Base-by-base conservation (phyloP, 2,329 filamentous ascomycete genomes). In the Colletotrichum tropicicola region DNA sequence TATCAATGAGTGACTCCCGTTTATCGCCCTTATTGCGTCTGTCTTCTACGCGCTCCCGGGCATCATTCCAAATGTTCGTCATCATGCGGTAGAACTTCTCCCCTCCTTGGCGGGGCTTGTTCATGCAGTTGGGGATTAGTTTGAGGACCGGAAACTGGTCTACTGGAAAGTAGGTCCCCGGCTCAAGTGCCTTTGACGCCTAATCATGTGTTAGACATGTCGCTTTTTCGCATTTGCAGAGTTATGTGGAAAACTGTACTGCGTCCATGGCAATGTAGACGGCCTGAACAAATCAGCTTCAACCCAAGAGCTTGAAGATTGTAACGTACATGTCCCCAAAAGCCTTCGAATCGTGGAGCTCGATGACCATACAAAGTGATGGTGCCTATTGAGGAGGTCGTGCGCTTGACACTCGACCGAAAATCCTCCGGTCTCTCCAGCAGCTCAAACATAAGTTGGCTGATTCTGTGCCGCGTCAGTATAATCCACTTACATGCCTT, bases 141-240 rank as follows among this genome's bases (percentile, higher is more conserved):
- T 82, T 77, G 9, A 85, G 69, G 25, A 79, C 73, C 0, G 83
- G 80, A 55, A 80, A 82, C 37, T 81, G 74, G 54, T 85, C 83
- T 1, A 85, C 79, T 0, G 83, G 83, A 0, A 83, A 83, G 0
- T 81, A 85, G 12, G 78, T 79, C 1, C 82, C 83, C 0, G 78
- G 74, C 68, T 84, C 83, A 72, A 83, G 77, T 0, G 83, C 73
- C 41, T 76, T 72, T 5, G 78, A 77, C 15, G 15, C 21, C 39
- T 43, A n/a, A n/a, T n/a, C 15, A 3, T 3, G 5, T 8, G 30
- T 35, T 15, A 35, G 3, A 35, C 9, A 5, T 6, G 30, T 35
- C 4, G 15, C 9, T 6, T 35, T 35, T 3, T 10, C 9, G 30
- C 30, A 9, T 9, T 4, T 35, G 9, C 30, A 23, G 8, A n/a